Base-by-base conservation (phyloP, 2,329 filamentous ascomycete species). In the Aspergillus sp. region DNA sequence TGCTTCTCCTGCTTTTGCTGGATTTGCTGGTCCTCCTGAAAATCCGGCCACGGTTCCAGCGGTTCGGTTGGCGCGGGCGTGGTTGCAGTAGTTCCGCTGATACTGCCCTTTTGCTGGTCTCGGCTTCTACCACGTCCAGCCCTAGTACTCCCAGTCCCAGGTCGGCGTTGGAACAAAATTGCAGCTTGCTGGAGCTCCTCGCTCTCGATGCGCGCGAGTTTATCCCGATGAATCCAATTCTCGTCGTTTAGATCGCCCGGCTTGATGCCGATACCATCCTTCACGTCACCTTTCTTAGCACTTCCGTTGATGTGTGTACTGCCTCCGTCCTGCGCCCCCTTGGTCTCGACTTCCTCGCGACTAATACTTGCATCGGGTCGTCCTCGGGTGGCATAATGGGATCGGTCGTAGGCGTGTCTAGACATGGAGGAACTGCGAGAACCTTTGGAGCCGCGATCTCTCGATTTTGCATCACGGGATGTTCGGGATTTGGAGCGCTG, bases 221-320 rank as follows among this genome's bases (percentile, higher is more conserved):
- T 83, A 66, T 83, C 81, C 9, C 81, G 75, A 63, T 83, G 81
- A 57, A 83, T 83, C 81, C 81, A 83, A 45, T 80, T 78, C 60
- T 77, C 77, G 22, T 74, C 66, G n/a, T 77, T 74, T 38, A 71
- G 59, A 13, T 71, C 65, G 11, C 66, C 53, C 38, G 60, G 31
- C 28, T 64, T 57, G 30, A 62, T 13, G 7, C 59, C 55, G n/a
- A 52, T 63, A 25, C 67, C 68, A 4, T 70, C 70, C 38, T 65
- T 66, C 38, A 59, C 47, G 7, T 71, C 67, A 13, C 58, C 54
- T 49, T 57, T 68, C 61, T 53, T 63, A 19, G 59, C 57, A 6
- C 63, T 61, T 34, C 58, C 66, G 51, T 67, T 67, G 25, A 59
- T 66, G 46, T 66, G 68, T 51, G 54, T 63, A 23, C 69, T 70